phyloP scores from a whole-genome alignment of 768 basidiomycete species.

The Calvatia gigantea region DNA sequence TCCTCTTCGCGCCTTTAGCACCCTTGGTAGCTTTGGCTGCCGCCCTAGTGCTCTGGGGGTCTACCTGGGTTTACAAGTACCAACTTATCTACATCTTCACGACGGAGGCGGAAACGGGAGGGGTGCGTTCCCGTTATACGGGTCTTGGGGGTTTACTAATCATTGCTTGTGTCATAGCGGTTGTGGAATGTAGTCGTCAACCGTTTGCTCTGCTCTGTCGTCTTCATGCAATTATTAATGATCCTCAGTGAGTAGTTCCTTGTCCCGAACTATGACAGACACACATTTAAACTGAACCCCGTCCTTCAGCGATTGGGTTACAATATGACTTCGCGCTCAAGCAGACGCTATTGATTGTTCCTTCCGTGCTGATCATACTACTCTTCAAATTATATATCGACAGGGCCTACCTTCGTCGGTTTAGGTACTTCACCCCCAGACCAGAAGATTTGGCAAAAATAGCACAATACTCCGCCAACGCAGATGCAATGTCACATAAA shows the following conservation, averaged over 20 bases:
- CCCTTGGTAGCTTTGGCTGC: slow-evolving; percentile 74
- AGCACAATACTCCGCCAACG: slow-evolving; percentile 58
- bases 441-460: slow-evolving; percentile 58
- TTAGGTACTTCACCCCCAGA: slow-evolving; percentile 69
- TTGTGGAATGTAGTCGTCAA: slow-evolving; percentile 82
- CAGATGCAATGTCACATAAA: slow-evolving; percentile 55
- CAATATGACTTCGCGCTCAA: slow-evolving; percentile 56
- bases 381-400: slow-evolving; percentile 72
- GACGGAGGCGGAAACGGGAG: slow-evolving; percentile 77
- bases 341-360: slow-evolving; percentile 63
- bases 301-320: slow-evolving; percentile 60
- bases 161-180: slow-evolving; percentile 37
- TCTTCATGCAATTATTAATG: slow-evolving; percentile 77
- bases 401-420: slow-evolving; percentile 53
- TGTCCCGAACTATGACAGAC: not conserved
- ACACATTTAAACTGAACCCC: slow-evolving; percentile 3
- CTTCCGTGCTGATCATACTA: slow-evolving; percentile 62
- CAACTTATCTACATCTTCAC: slow-evolving; percentile 82
- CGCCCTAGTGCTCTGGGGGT: slow-evolving; percentile 70
- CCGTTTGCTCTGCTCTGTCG: slow-evolving; percentile 57
- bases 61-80: slow-evolving; percentile 78
- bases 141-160: not conserved
- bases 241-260: slow-evolving; percentile 57
- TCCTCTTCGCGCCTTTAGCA: slow-evolving; percentile 83
- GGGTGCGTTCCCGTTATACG: slow-evolving; percentile 41